Conservation (phyloP, 805 yeast species). For the Saccharomyces jurei region DNA sequence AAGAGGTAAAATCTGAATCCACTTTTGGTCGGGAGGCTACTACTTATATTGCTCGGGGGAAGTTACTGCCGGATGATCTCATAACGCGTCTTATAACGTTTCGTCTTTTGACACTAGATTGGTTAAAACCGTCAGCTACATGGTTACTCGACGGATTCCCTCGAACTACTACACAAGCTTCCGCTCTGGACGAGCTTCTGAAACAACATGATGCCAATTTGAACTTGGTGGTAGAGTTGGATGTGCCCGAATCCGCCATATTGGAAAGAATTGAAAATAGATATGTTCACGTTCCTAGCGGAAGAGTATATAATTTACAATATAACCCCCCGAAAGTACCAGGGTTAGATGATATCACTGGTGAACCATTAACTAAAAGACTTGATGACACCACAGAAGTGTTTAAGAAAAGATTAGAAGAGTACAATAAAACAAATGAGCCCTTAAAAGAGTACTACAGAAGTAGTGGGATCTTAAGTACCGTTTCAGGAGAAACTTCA, state of each 20-base stretch:
- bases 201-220: slow-evolving; percentile 34
- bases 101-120: slow-evolving; percentile 34
- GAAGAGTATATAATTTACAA: slow-evolving; percentile 76
- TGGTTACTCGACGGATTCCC: slow-evolving; percentile 94
- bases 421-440: slow-evolving; percentile 48
- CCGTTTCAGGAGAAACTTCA: slow-evolving; percentile 70
- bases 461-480: slow-evolving; percentile 40
- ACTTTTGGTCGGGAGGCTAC: slow-evolving; percentile 51
- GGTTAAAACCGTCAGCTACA: slow-evolving; percentile 32
- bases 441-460: slow-evolving; percentile 63
- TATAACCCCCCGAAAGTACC: slow-evolving; percentile 84
- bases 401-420: slow-evolving; percentile 56
- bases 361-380: slow-evolving; percentile 74
- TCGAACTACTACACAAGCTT: slow-evolving; percentile 68
- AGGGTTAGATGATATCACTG: slow-evolving; percentile 81
- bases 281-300: slow-evolving; percentile 78
- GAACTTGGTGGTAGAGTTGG: slow-evolving; percentile 75
- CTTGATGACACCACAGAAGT: slow-evolving; percentile 75
- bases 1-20: slow-evolving; percentile 50
- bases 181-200: slow-evolving; percentile 42
- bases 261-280: slow-evolving; percentile 74
- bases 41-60: slow-evolving; percentile 50
- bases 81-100: slow-evolving; percentile 52
- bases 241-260: slow-evolving; percentile 80
- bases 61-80: slow-evolving; percentile 62